Conservation (phyloP, 768 basidiomycete species). For the Leucocoprinus leucothites region DNA sequence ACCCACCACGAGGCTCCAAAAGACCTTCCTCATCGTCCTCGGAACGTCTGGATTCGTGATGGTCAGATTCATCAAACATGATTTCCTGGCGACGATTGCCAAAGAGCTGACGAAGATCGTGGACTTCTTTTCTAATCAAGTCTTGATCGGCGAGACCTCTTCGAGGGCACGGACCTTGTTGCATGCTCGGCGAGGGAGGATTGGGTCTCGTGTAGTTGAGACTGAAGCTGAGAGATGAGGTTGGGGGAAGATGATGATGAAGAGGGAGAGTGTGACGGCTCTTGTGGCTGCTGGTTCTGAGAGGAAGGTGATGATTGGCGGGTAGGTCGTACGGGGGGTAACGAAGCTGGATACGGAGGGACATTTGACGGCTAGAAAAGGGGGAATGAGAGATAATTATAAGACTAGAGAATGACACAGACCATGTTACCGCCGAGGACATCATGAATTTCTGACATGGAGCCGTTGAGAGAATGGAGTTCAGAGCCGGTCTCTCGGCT, state of each 20-base stretch:
- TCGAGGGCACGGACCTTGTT: slow-evolving; percentile 81
- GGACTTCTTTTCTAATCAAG: slow-evolving; percentile 73
- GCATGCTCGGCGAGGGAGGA: slow-evolving; percentile 69
- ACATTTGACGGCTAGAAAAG: slow-evolving; percentile 50
- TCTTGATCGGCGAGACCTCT: slow-evolving; percentile 83
- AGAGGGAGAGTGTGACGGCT: slow-evolving; percentile 18
- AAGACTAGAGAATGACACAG: slow-evolving; percentile 24
- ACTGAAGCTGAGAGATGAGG: slow-evolving; percentile 62
- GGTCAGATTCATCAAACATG: slow-evolving; percentile 12
- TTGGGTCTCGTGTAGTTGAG: slow-evolving; percentile 84
- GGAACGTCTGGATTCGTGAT: slow-evolving; percentile 7
- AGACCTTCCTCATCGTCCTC: slow-evolving; percentile 15
- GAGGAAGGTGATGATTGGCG: slow-evolving; percentile 21
- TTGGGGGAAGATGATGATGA: slow-evolving; percentile 21
- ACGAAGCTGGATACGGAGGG: slow-evolving; percentile 58
- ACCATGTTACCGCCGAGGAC: slow-evolving; percentile 84
- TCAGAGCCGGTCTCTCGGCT: slow-evolving; percentile 91
- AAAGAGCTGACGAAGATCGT: slow-evolving; percentile 66
- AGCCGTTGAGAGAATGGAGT: slow-evolving; percentile 67
- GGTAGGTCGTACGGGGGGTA: slow-evolving; percentile 63
- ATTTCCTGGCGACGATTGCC: slow-evolving; percentile 58
- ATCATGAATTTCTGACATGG: slow-evolving; percentile 91
- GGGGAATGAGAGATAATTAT: slow-evolving; percentile 2
- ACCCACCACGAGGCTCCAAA: slow-evolving; percentile 22
- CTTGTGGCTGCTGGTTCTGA: slow-evolving; percentile 13